phyloP scores from a whole-genome alignment of 108 stramenopile genomes.

The Pseudonitzschia multiseries region DNA sequence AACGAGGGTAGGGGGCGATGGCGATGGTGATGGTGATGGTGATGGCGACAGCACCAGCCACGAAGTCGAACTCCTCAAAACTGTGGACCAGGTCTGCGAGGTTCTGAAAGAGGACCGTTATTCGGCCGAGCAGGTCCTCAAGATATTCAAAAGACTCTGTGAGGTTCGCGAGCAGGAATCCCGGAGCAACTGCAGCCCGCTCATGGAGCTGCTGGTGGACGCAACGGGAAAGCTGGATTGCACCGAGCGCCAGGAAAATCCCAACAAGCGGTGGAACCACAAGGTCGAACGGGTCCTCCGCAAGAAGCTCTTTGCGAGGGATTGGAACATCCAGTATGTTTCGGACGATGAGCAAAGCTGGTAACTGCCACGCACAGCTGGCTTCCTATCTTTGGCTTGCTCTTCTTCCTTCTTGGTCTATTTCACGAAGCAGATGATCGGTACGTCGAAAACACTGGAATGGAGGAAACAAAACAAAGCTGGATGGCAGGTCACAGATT shows the following conservation, averaged over 20 bases:
- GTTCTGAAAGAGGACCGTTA: conserved; percentile 55
- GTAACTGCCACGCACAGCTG: too few relatives aligned
- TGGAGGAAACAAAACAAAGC: too few relatives aligned
- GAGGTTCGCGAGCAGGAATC: conserved; percentile 28
- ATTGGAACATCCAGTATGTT: conserved; percentile 46
- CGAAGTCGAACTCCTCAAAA: conserved; percentile 46
- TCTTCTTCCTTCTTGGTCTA: too few relatives aligned
- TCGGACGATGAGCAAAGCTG: conserved; percentile 22
- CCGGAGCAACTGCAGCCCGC: conserved; percentile 33
- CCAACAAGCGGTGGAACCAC: conserved; percentile 81
- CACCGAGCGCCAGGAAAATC: conserved; percentile 69
- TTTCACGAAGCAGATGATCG: too few relatives aligned
- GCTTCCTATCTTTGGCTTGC: too few relatives aligned
- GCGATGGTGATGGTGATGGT: conserved; percentile 24
- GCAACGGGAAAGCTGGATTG: conserved; percentile 71
- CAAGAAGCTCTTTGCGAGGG: conserved; percentile 51
- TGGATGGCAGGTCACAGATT: too few relatives aligned
- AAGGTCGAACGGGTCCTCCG: conserved; percentile 66
- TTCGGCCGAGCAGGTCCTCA: conserved; percentile 62
- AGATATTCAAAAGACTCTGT: conserved; percentile 67
- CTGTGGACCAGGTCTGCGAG: conserved; percentile 56
- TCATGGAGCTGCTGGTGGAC: conserved; percentile 48
- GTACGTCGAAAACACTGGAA: too few relatives aligned
- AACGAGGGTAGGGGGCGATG: neutral
- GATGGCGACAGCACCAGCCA: conserved; percentile 20